phyloP scores from a whole-genome alignment of 139 green algal genomes.

The Coccomyxa sp. region DNA sequence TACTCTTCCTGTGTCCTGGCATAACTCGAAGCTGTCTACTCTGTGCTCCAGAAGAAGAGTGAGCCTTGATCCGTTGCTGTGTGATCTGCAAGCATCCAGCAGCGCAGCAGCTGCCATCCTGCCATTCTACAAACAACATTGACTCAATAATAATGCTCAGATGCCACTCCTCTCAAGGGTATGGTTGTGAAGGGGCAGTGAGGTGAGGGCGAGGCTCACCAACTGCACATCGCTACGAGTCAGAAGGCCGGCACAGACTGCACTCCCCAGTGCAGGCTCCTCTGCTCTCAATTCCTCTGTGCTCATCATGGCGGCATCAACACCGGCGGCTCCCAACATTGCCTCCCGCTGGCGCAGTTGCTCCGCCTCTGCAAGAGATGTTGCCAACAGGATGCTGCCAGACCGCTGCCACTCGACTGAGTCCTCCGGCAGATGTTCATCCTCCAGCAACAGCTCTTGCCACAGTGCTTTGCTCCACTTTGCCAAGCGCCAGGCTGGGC shows the following conservation, averaged over 20 bases:
- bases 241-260: slow-evolving; percentile 27
- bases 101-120: too few species aligned
- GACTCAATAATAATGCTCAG: too few species aligned
- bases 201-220: slow-evolving; percentile 15
- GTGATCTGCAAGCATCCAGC: too few species aligned
- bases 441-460: slow-evolving; percentile 18
- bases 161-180: too few species aligned
- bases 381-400: slow-evolving; percentile 57
- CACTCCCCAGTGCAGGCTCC: slow-evolving; percentile 35
- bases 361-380: slow-evolving; percentile 28
- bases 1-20: too few species aligned
- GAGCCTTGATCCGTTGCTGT: too few species aligned
- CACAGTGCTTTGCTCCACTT: slow-evolving; percentile 45
- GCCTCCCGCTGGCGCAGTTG: slow-evolving; percentile 25
- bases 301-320: slow-evolving; percentile 19
- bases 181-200: too few species aligned
- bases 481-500: slow-evolving; percentile 44
- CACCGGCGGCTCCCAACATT: slow-evolving; percentile 23
- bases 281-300: slow-evolving; percentile 11
- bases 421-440: background rate
- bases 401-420: slow-evolving; percentile 21
- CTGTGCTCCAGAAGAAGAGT: too few species aligned
- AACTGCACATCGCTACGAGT: slow-evolving; percentile 39
- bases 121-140: too few species aligned
- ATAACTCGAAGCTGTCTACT: too few species aligned